phyloP scores from a whole-genome alignment of 192 early-diverging fungal species.

The Phlyctochytrium arcticum region DNA sequence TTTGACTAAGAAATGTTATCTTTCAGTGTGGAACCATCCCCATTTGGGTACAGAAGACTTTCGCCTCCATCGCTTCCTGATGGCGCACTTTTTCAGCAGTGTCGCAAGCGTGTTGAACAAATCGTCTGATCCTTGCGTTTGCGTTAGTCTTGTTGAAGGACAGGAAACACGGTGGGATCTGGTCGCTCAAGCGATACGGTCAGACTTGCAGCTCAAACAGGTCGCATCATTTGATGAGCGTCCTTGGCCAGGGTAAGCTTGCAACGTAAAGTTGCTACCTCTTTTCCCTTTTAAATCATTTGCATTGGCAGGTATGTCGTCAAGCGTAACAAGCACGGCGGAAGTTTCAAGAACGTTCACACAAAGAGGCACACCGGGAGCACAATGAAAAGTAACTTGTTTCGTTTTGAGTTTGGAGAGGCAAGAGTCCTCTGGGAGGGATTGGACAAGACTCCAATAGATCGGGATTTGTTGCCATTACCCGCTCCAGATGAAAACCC shows the following conservation, averaged over 20 bases:
- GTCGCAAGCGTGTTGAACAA: constrained; percentile 29
- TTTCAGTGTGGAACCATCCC: constrained; percentile 54
- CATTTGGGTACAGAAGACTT: constrained; percentile 60
- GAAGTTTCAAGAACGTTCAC: constrained; percentile 48
- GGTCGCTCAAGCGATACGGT: constrained; percentile 32
- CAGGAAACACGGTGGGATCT: constrained; percentile 54
- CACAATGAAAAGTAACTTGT: constrained; percentile 45
- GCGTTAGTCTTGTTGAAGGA: constrained; percentile 45
- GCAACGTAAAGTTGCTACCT: no score
- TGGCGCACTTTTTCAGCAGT: constrained; percentile 53
- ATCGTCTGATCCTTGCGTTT: constrained; percentile 16
- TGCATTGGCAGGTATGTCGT: constrained; percentile 34
- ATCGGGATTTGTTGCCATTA: background rate
- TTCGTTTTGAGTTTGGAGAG: constrained; percentile 30
- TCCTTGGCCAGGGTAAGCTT: constrained; percentile 33
- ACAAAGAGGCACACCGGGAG: constrained; percentile 37
- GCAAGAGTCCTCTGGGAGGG: constrained; percentile 12
- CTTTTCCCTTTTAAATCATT: no score
- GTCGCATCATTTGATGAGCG: constrained; percentile 38
- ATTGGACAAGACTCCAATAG: background rate
- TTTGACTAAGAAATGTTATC: constrained; percentile 30
- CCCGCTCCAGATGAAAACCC: background rate
- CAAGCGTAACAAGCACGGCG: constrained; percentile 54
- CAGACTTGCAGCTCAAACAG: constrained; percentile 25
- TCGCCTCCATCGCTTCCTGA: constrained; percentile 51